phyloP scores from a whole-genome alignment of 257 asterid genomes.

The Lycium ferocissimum region DNA sequence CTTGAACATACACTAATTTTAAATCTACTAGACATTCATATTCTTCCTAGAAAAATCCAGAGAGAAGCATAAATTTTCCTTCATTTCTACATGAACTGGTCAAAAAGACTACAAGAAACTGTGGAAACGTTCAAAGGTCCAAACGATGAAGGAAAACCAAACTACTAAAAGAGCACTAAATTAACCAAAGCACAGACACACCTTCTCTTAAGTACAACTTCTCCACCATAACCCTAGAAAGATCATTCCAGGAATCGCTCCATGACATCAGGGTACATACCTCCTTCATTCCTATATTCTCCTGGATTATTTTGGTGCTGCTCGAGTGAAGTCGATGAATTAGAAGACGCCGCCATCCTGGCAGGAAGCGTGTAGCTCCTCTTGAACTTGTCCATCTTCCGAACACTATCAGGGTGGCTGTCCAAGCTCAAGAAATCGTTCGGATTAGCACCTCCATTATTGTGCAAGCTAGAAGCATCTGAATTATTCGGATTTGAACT shows the following conservation, averaged over 20 bases:
- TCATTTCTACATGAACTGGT: conserved; percentile 13
- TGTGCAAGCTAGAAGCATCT: conserved; percentile 50
- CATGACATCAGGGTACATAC: conserved; percentile 89
- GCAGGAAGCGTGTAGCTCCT: conserved; percentile 89
- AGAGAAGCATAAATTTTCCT: conserved; percentile 22
- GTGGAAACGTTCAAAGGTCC: conserved; percentile 26
- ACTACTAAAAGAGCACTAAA: conserved; percentile 20
- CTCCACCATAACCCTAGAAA: conserved; percentile 24
- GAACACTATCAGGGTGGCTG: conserved; percentile 49
- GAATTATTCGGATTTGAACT: conserved; percentile 41
- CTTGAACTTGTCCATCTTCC: conserved; percentile 77
- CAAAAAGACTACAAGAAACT: conserved; percentile 22
- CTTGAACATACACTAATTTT: background rate
- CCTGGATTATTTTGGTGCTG: conserved; percentile 66
- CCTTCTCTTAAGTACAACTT: conserved; percentile 49
- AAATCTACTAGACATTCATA: background rate
- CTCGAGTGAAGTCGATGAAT: conserved; percentile 72
- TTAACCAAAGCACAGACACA: conserved; percentile 42
- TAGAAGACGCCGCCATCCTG: conserved; percentile 74
- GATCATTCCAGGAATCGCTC: conserved; percentile 83
- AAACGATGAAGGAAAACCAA: conserved; percentile 28
- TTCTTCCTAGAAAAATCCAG: background rate
- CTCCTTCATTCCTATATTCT: conserved; percentile 72
- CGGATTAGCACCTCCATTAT: conserved; percentile 39
- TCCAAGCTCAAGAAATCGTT: conserved; percentile 87